Percentiles rank a stretch among this genome's conserved stretches.
These are phyloP conservation scores for Fusarium algeriense DNA, from an alignment of 2,329 filamentous ascomycete genomes.

Conservation along the genomic window DNA sequence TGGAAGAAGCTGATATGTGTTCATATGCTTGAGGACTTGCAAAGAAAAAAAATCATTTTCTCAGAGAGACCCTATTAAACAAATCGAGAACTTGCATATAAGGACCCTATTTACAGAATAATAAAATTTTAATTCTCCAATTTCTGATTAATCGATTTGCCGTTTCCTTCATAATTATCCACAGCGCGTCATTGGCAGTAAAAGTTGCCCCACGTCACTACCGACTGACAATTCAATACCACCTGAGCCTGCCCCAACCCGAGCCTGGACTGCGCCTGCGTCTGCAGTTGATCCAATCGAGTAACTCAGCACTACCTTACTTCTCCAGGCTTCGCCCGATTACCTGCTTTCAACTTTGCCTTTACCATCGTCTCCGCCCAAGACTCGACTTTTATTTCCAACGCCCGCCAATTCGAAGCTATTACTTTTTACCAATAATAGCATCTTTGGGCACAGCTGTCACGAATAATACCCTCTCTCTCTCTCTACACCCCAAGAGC, in stretches of 20 bases:
- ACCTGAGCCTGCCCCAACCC: neutral
- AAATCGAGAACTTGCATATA: neutral
- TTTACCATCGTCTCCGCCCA: neutral
- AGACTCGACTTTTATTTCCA: neutral
- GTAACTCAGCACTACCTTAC: slow-evolving; percentile 1
- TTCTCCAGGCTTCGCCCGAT: slow-evolving; percentile 10
- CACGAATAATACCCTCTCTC: neutral
- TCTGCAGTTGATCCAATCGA: slow-evolving; percentile 11
- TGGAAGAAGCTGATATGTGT: slow-evolving; percentile 21
- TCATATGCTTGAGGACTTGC: neutral
- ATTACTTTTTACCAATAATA: neutral
- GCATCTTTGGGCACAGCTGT: neutral
- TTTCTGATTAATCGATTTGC: slow-evolving; percentile 7
- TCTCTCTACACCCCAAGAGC: neutral
- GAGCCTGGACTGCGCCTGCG: slow-evolving; percentile 5
- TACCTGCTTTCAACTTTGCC: slow-evolving; percentile 30
- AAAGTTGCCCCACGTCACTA: slow-evolving; percentile 40
- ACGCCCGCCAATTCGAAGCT: neutral
- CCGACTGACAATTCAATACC: slow-evolving; percentile 8
- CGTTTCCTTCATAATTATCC: slow-evolving; percentile 9
- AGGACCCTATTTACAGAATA: neutral
- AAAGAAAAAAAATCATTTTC: too few relatives aligned
- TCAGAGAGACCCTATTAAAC: neutral
- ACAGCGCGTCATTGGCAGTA: slow-evolving; percentile 38
- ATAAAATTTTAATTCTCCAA: neutral